Conservation (phyloP, 208 protist genomes). For the Leishmania amazonensis region DNA sequence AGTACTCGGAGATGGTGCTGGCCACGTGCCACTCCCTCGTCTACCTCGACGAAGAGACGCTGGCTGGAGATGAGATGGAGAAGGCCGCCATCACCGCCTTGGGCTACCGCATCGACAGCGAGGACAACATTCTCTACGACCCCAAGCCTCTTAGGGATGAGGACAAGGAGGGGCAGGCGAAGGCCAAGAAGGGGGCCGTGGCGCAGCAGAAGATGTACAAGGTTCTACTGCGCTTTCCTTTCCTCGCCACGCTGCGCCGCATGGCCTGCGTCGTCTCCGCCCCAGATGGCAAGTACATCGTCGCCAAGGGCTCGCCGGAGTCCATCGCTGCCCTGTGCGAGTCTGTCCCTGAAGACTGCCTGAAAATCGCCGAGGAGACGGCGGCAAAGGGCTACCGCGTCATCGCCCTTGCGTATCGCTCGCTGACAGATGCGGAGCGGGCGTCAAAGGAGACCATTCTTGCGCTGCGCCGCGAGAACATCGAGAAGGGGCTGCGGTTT, state of each 20-base stretch:
- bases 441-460: slow-evolving; percentile 48
- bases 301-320: slow-evolving; percentile 97
- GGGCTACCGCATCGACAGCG: slow-evolving; percentile 81
- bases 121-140: slow-evolving; percentile 79
- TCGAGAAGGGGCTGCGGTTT: slow-evolving; percentile 95
- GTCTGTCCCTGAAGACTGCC: slow-evolving; percentile 82
- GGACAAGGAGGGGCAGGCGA: slow-evolving; percentile 13
- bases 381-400: slow-evolving; percentile 95
- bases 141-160: slow-evolving; percentile 35
- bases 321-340: slow-evolving; percentile 87
- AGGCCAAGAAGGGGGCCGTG: slow-evolving; percentile 4
- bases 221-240: slow-evolving; percentile 94
- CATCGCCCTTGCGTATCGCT: slow-evolving; percentile 95
- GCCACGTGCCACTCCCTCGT: slow-evolving; percentile 93
- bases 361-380: slow-evolving; percentile 77
- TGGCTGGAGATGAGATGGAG: slow-evolving; percentile 98
- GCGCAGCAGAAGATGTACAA: slow-evolving; percentile 47
- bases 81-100: slow-evolving; percentile 90
- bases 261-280: slow-evolving; percentile 94
- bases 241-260: slow-evolving; percentile 94
- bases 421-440: slow-evolving; percentile 54
- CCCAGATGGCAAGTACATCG: slow-evolving; percentile 69
- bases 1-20: slow-evolving; percentile 76
- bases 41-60: slow-evolving; percentile 79
- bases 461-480: slow-evolving; percentile 71